Evolutionary conservation across 768 basidiomycete species (phyloP), one percentile per base, ranked within the genome.

Genomic region (Amanita fuliginea): DNA sequence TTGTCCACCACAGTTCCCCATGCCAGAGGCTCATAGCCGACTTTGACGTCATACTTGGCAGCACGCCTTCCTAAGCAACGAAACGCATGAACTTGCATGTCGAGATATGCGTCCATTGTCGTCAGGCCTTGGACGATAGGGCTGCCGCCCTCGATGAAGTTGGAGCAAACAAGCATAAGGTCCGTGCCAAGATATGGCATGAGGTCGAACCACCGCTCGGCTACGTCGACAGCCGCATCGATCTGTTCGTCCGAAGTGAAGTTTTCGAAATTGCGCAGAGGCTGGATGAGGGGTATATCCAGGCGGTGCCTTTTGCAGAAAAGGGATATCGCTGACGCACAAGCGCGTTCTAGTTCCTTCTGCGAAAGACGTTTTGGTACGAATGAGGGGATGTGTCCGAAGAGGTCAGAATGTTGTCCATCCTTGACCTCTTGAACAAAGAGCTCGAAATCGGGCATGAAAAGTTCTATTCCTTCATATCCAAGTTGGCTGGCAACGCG

Each of bases 221-320:
- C 67, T 37, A 54, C 55, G 34, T 54, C 49, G 9, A 66, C 54
- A n/a, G 59, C 60, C n/a, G 51, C 50, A 5, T 53, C 45, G 4
- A 62, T 55, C 5, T 65, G 54, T 18, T 56, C 57, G 19, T 55
- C 54, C 22, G 57, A 57, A 16, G 57, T 37, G 47, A 61, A 65
- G 16, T 65, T 67, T 51, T 70, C 68, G 32, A 70, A 67, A 22
- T 63, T 61, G 19, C 67, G 58, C 16, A 67, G 55, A 11, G 68
- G 68, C 52, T 70, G 68, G 30, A 66, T 56, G 51, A 66, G 57
- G 28, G 59, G 61, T 46, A 69, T 59, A 11, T 49, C 45, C 47
- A 70, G 46, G 21, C 53, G 49, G 7, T 56, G 47, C 1, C 54
- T 54, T 10, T 50, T 47, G 51, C 61, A 61, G 26, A 61, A 52